Evolutionary conservation across 352 stramenopile genomes (phyloP), one percentile per base, ranked within the genome.

Genomic region (Pythium insidiosum): DNA sequence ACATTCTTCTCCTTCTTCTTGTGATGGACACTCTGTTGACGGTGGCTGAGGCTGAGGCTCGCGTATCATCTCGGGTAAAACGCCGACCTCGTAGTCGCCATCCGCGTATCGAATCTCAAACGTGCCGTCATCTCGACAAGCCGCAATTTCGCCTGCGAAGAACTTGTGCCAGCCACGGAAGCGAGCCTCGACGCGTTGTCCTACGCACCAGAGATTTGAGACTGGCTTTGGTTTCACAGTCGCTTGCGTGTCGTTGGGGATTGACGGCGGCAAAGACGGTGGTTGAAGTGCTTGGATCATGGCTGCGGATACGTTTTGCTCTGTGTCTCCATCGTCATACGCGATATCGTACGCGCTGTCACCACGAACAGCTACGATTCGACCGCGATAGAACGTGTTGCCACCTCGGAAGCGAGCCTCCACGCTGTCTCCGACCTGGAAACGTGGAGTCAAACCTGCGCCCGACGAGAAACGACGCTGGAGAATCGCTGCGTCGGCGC

Each of bases 251-350:
- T 16, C 1, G 4, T 26, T 40, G 5, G 28, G 20, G 50, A 22
- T 2, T 51, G 34, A 18, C 9, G 40, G 6, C 7, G 7, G 6
- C 40, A 15, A 18, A 24, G 13, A 15, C 44, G 24, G 13, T 4
- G 4, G 24, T 35, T 9, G 12, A 5, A 50, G 15, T 2, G 46
- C 29, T 6, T 52, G 50, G 40, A 73, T 72, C 15, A 58, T 39
- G 5, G 61, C 48, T 3, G 39, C 43, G 30, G 28, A 25, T 1
- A 76, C 55, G 18, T 55, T 49, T 6, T 26, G 45, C 20, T 73
- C 59, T 10, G 54, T 30, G 26, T 63, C 51, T 4, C 59, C 66
- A 16, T 68, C 60, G 24, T 64, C 48, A 25, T 69, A 62, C 1
- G 38, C 9, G 1, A 73, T 21, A 19, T 66, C 58, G 26, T 53